A percentile compares a stretch with the other conserved stretches of the same genome.
These are phyloP conservation scores for Graphilbum ipis-grandicollis DNA, from an alignment of 2,329 filamentous ascomycete genomes.

Conservation along the genomic window DNA sequence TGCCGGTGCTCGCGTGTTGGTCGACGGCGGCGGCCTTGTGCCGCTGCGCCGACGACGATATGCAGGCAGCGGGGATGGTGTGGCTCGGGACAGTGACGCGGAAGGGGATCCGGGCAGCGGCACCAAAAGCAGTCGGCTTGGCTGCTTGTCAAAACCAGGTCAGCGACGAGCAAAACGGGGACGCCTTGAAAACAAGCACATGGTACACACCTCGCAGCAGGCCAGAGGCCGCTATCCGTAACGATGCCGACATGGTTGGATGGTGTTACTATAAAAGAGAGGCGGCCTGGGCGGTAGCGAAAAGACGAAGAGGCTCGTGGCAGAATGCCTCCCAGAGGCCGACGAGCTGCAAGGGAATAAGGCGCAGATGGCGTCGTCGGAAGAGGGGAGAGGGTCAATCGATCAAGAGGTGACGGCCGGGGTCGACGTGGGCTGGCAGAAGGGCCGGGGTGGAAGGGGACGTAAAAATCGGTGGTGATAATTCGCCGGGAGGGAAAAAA, in stretches of 20 bases:
- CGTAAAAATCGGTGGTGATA: slow-evolving; percentile 8
- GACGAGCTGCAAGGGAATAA: too few species aligned
- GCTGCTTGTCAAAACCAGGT: slow-evolving; percentile 22
- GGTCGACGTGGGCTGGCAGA: neutral
- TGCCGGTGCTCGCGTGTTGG: slow-evolving; percentile 23
- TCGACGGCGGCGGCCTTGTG: slow-evolving; percentile 37
- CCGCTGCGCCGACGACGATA: slow-evolving; percentile 49
- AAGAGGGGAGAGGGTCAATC: too few species aligned
- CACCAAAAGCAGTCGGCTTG: slow-evolving; percentile 32
- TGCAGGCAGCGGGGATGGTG: slow-evolving; percentile 41
- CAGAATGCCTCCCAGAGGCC: too few species aligned
- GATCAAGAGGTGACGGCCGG: too few species aligned
- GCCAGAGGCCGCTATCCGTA: slow-evolving; percentile 33
- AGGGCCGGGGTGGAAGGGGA: neutral
- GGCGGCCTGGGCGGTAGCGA: too few species aligned
- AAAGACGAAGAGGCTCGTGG: too few species aligned
- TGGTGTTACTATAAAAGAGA: too few species aligned
- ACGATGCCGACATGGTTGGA: slow-evolving; percentile 28
- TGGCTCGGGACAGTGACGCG: slow-evolving; percentile 28
- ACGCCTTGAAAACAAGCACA: neutral
- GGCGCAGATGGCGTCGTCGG: too few species aligned
- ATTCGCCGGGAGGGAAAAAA: slow-evolving; percentile 8
- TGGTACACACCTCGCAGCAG: slow-evolving; percentile 30
- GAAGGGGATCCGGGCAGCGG: slow-evolving; percentile 39
- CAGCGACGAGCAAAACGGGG: too few species aligned